Percentiles rank a stretch among this genome's conserved stretches.
Conservation (phyloP, 1,139 yeast genomes). For the Kurtzmaniella quercitrusa region DNA sequence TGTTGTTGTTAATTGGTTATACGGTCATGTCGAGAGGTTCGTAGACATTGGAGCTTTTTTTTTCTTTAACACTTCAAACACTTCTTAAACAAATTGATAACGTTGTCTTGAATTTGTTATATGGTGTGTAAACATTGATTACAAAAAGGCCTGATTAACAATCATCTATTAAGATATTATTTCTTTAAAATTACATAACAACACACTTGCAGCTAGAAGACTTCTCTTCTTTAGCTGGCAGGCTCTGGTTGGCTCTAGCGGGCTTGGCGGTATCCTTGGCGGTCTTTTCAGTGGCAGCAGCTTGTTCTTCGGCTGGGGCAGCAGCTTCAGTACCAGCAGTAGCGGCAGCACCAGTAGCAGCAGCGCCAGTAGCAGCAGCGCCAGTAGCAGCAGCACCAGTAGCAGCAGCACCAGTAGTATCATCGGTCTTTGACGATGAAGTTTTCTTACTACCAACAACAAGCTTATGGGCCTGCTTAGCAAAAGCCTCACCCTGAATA, state of each 20-base stretch:
- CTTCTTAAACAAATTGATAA: neutral
- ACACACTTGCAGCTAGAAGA: conserved; percentile 25
- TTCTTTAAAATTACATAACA: conserved; percentile 18
- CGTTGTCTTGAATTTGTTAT: neutral
- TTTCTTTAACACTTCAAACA: too few species aligned
- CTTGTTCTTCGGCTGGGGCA: conserved; percentile 6
- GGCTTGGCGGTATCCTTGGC: conserved; percentile 4
- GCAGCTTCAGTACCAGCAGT: conserved; percentile 9
- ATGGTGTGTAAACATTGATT: neutral
- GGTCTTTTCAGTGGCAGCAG: conserved; percentile 11
- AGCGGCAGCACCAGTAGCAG: conserved; percentile 2
- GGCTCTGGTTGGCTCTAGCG: conserved; percentile 6
- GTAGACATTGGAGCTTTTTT: too few species aligned
- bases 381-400: conserved; percentile 5
- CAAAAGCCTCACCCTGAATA: conserved; percentile 42
- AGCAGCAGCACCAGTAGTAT: too few species aligned
- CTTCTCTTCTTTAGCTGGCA: conserved; percentile 16
- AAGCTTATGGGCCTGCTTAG: conserved; percentile 28
- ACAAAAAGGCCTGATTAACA: too few species aligned
- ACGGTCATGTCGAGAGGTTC: too few species aligned
- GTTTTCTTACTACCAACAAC: too few species aligned
- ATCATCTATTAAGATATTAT: neutral
- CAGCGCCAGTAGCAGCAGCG: conserved; percentile 8
- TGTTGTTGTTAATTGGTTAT: too few species aligned
- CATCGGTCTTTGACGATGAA: too few species aligned